Conservation (phyloP, 2,329 filamentous ascomycete genomes). For the Eutypa lata region DNA sequence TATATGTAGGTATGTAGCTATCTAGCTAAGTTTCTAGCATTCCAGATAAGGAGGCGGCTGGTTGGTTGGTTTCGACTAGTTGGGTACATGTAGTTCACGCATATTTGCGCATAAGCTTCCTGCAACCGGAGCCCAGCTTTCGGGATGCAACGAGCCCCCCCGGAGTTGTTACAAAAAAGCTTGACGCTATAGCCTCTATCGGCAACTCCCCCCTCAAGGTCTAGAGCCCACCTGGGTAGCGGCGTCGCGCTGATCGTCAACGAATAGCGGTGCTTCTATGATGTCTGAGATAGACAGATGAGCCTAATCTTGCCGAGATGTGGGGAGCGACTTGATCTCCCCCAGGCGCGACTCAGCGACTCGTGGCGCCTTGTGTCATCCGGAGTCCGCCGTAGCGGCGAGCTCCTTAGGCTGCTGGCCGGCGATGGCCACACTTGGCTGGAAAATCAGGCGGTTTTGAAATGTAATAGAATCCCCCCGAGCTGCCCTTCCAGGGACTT, state of each 20-base stretch:
- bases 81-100: too few relatives aligned
- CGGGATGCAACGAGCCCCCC: background rate
- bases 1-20: background rate
- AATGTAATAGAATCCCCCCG: background rate
- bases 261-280: background rate
- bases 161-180: background rate
- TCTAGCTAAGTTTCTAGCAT: too few relatives aligned
- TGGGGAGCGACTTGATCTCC: background rate
- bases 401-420: background rate
- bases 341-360: background rate
- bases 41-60: too few relatives aligned
- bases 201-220: background rate
- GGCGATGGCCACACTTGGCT: background rate
- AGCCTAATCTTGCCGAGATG: background rate
- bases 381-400: background rate
- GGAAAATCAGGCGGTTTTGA: background rate
- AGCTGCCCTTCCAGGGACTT: background rate
- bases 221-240: background rate
- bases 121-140: background rate
- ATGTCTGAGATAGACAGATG: background rate
- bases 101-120: too few relatives aligned
- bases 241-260: background rate
- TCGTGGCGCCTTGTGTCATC: constrained; percentile 1
- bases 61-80: too few relatives aligned
- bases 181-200: background rate